These are phyloP conservation scores for Monotropa hypopitys DNA, from an alignment of 179 eudicot species.

Conservation along the genomic window DNA sequence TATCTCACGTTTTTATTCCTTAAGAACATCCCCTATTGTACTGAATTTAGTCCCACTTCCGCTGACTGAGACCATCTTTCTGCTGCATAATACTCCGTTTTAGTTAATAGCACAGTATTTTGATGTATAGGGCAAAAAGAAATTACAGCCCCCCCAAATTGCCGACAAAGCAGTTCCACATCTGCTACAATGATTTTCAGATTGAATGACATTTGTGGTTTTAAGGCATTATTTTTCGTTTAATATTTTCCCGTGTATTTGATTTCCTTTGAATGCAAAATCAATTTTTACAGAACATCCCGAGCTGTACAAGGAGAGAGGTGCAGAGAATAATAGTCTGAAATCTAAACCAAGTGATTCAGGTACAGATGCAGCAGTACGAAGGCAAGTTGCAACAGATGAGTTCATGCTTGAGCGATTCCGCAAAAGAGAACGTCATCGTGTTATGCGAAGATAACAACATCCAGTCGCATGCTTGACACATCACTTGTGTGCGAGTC, in stretches of 20 bases:
- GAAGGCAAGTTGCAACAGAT: constrained; percentile 88
- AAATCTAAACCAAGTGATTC: constrained; percentile 40
- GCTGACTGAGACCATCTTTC: not conserved
- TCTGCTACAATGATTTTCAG: not conserved
- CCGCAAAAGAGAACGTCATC: constrained; percentile 86
- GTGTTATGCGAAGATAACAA: constrained; percentile 67
- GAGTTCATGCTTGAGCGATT: constrained; percentile 86
- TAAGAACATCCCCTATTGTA: not conserved
- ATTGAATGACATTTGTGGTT: not conserved
- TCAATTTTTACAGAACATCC: constrained; percentile 61
- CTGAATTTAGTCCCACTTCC: too few relatives aligned
- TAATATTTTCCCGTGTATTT: not conserved
- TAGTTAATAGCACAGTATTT: not conserved
- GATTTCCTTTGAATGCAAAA: not conserved
- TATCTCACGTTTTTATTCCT: not conserved
- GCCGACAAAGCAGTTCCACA: not conserved
- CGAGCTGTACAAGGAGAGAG: constrained; percentile 62
- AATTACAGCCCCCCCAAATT: not conserved
- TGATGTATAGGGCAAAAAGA: not conserved
- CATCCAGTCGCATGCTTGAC: not conserved
- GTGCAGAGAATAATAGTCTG: constrained; percentile 30
- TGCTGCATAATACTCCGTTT: not conserved
- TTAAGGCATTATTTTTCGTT: not conserved
- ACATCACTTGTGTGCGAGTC: not conserved
- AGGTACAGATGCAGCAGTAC: constrained; percentile 38